These are phyloP conservation scores for Aristolochia fimbriata DNA, from an alignment of 164 flowering plant genomes.

Conservation along the genomic window DNA sequence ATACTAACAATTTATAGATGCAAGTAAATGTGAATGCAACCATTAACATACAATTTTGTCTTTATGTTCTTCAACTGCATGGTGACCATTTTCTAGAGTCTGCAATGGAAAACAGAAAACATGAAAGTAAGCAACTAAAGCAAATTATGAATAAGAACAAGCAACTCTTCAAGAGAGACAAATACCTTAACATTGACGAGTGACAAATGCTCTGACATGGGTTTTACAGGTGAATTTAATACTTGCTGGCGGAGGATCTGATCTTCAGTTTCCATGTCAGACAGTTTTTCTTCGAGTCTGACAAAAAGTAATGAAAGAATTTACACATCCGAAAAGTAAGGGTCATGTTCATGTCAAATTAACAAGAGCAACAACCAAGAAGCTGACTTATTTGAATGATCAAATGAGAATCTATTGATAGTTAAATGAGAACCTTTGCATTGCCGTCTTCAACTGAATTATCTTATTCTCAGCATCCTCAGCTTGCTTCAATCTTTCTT, in stretches of 20 bases:
- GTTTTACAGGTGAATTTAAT: conserved; percentile 41
- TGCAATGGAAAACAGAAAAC: background rate
- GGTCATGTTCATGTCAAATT: background rate
- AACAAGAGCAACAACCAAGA: background rate
- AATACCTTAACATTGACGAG: background rate
- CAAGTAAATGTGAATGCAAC: background rate
- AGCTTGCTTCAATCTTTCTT: conserved; percentile 87
- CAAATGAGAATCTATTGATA: background rate
- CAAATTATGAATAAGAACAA: conserved; percentile 11
- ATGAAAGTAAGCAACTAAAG: background rate
- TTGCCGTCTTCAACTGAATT: conserved; percentile 61
- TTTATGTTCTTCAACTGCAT: conserved; percentile 35
- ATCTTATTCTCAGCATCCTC: conserved; percentile 79
- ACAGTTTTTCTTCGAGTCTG: conserved; percentile 82
- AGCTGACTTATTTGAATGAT: background rate
- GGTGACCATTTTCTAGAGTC: conserved; percentile 51
- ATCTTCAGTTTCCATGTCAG: conserved; percentile 72
- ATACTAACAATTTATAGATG: background rate
- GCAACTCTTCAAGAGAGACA: background rate
- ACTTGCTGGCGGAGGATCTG: conserved; percentile 69
- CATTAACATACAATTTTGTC: conserved; percentile 28
- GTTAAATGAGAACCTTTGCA: conserved; percentile 53
- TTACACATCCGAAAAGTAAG: background rate
- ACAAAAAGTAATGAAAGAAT: background rate
- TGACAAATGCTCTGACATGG: conserved; percentile 36